Evolutionary conservation across 169 alveolate species (phyloP), one percentile per base, ranked within the genome.

Genomic region (Plasmodium coatneyi): DNA sequence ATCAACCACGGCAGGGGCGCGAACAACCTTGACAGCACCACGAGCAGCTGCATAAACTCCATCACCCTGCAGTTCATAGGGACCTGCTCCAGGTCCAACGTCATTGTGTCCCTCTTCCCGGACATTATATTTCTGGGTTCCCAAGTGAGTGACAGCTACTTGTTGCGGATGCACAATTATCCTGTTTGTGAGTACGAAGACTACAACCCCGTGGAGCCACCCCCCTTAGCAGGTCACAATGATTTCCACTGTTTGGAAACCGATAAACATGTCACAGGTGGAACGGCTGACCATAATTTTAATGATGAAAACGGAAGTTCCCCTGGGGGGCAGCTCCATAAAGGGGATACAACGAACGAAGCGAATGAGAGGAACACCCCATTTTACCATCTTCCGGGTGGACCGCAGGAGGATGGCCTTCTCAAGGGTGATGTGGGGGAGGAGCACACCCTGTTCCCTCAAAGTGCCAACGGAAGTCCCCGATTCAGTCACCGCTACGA

Each of bases 41-140:
- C 9, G 3, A 25, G 28, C 41, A 30, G 30, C 25, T 10, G 71
- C 52, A 71, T 89, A 36, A 39, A 56, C 34, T 80, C 92, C 5
- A 80, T 90, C 30, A 60, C 36, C 16, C 60, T 90, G 14, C 95
- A 90, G 30, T 81, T 80, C 82, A 60, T 90, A 80, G 95, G 95
- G 0, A 90, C 83, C 32, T 80, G 92, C 60, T 90, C 95, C 9
- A 79, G 92, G 66, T 80, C 95, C 0, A 90, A 90, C 54, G 84
- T 90, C 1, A 76, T 90, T 12, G 91, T 81, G 5, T 80, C 92
- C 28, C 81, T 90, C 49, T 90, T 28, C 54, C 30, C 95, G 5
- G 92, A 90, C 71, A 90, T 90, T 0, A 25, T 90, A 34, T 90
- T 90, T 36, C 32, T 90, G 54, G 95, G 95, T 5, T 90, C 95